A percentile compares a stretch with the other conserved stretches of the same genome.
Conservation (phyloP, 768 basidiomycete species). For the Amanita inopinata region DNA sequence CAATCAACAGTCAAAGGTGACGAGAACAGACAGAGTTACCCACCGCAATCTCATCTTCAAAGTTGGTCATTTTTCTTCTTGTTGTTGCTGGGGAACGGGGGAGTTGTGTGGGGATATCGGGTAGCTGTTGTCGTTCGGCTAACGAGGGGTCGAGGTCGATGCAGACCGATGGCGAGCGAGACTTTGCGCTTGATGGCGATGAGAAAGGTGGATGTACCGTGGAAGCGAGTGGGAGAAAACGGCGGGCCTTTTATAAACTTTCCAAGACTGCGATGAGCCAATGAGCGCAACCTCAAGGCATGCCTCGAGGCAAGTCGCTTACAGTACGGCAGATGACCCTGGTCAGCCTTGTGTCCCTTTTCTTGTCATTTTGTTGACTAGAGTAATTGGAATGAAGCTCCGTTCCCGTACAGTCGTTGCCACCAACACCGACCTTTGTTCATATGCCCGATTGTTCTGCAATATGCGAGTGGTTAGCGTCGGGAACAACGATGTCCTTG, state of each 20-base stretch:
- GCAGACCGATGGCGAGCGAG: no score
- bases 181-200: no score
- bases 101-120: not conserved
- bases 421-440: no score
- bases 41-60: conserved; percentile 13
- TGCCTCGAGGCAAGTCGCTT: conserved; percentile 36
- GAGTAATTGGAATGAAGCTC: no score
- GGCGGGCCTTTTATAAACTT: conserved; percentile 38
- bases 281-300: conserved; percentile 39
- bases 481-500: no score
- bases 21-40: conserved; percentile 9
- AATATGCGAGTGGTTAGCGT: no score
- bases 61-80: conserved; percentile 6
- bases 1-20: conserved; percentile 9
- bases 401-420: no score
- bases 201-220: no score
- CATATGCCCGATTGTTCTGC: no score
- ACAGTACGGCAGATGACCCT: conserved; percentile 5
- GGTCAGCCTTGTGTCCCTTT: not conserved
- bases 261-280: conserved; percentile 22
- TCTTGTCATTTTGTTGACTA: no score
- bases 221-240: conserved; percentile 16
- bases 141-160: no score
- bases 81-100: not conserved
- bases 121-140: no score